A percentile compares a stretch with the other conserved stretches of the same genome.
phyloP scores from a whole-genome alignment of 2,329 filamentous ascomycete species.

The Botrytis tulipae region DNA sequence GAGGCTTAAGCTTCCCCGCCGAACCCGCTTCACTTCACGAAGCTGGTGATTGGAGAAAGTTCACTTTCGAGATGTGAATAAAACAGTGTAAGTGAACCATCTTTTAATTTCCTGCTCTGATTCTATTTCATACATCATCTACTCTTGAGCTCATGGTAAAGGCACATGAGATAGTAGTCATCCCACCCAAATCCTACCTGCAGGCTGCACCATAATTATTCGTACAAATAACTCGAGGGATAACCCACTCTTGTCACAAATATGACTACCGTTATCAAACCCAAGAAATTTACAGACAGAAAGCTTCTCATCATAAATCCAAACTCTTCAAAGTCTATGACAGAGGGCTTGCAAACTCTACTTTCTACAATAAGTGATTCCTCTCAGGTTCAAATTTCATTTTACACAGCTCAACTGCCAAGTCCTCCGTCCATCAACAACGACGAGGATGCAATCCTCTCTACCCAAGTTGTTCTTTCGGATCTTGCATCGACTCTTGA shows the following conservation, averaged over 20 bases:
- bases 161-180: neutral
- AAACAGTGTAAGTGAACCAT: neutral
- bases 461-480: constrained; percentile 59
- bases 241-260: neutral
- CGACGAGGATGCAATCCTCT: constrained; percentile 63
- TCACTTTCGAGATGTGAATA: neutral
- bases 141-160: neutral
- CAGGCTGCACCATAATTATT: neutral
- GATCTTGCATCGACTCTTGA: constrained; percentile 48
- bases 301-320: constrained; percentile 74
- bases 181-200: neutral
- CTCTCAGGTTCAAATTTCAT: constrained; percentile 35
- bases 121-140: neutral
- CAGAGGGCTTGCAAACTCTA: constrained; percentile 56
- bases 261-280: constrained; percentile 5
- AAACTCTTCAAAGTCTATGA: constrained; percentile 74
- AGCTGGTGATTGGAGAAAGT: constrained; percentile 1
- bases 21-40: constrained; percentile 13
- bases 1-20: constrained; percentile 15
- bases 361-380: constrained; percentile 39
- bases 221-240: neutral
- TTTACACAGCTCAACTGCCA: constrained; percentile 57
- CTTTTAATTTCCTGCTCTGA: neutral
- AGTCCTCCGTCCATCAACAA: constrained; percentile 77
- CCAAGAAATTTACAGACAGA: constrained; percentile 27